Conservation (phyloP, 2,329 filamentous ascomycete genomes). For the Trichocomaceae sp. region DNA sequence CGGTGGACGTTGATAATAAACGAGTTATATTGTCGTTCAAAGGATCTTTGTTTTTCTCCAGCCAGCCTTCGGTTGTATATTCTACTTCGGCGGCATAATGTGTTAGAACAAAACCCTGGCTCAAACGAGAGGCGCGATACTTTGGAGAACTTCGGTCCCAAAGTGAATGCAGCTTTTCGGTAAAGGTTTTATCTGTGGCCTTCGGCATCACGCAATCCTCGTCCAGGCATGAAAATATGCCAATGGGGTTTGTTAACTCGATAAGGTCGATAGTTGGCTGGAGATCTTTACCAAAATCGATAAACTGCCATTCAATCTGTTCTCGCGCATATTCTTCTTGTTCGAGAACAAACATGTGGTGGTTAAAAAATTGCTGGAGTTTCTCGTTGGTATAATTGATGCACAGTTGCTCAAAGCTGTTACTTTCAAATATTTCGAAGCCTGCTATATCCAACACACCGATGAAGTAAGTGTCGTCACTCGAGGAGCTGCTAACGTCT, state of each 20-base stretch:
- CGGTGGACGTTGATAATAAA: constrained; percentile 71
- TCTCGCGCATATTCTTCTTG: constrained; percentile 97
- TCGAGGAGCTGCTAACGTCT: constrained; percentile 72
- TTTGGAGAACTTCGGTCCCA: constrained; percentile 97
- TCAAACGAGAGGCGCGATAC: constrained; percentile 80
- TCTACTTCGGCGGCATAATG: constrained; percentile 98
- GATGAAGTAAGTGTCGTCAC: constrained; percentile 91
- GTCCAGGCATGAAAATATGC: constrained; percentile 96
- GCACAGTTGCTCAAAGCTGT: constrained; percentile 97
- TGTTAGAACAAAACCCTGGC: constrained; percentile 89
- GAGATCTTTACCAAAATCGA: constrained; percentile 93
- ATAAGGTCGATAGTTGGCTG: constrained; percentile 98
- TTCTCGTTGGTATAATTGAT: constrained; percentile 99
- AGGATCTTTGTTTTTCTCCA: constrained; percentile 99
- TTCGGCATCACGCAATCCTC: constrained; percentile 99
- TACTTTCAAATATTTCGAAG: constrained; percentile 97
- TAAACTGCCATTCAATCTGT: constrained; percentile 99
- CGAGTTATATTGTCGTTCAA: constrained; percentile 94
- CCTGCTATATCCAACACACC: constrained; percentile 97
- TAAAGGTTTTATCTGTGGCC: constrained; percentile 93
- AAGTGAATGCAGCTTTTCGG: constrained; percentile 90
- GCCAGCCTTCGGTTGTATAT: constrained; percentile 88
- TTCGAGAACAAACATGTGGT: constrained; percentile 99
- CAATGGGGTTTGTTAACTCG: constrained; percentile 91
- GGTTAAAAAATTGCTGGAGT: constrained; percentile 98